Evolutionary conservation across 176 grass and related monocot species (phyloP), one percentile per base, ranked within the genome.

Genomic region (Oryza glaberrima): DNA sequence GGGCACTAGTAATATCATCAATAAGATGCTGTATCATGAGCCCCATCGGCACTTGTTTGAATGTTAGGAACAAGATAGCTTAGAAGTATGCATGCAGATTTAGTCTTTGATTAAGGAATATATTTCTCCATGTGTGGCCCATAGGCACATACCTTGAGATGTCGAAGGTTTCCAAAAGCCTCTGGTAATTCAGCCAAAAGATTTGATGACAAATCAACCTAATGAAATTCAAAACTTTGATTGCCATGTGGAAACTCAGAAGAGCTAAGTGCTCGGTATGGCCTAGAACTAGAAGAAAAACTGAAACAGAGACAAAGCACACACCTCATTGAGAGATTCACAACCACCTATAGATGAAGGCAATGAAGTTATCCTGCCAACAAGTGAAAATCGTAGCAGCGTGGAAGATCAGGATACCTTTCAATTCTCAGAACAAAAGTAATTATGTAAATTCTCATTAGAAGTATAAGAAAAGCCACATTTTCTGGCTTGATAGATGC

Each of bases 181-280:
- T 98, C 89, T 66, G 96, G 85, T 35, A 98, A 78, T 80, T 89
- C 87, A 79, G 77, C 83, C 82, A 98, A 84, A 67, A 98, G 91
- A 92, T 98, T 94, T 61, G 72, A 92, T 81, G 93, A 94, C 56
- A 98, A 70, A 47, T 98, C 90, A 71, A 98, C 89, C 96, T 98
- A 86, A 88, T 79, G 66, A 35, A 35, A 65, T 76, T 58, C 25
- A 74, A 78, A 65, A 78, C 63, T 67, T 82, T 52, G 44, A 74
- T 70, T 92, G 79, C 56, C 43, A 69, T 49, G 38, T 70, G 19
- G 19, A 77, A 69, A 36, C 46, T 73, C 60, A 84, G 41, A 78
- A 73, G 63, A 85, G 13, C 11, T 49, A 36, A 85, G 1, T 80
- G 35, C 49, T 70, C 44, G 28, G 65, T 41, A 67, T 6, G 38